Conservation (phyloP, 345 rosid genomes). For the Nephelium lappaceum region DNA sequence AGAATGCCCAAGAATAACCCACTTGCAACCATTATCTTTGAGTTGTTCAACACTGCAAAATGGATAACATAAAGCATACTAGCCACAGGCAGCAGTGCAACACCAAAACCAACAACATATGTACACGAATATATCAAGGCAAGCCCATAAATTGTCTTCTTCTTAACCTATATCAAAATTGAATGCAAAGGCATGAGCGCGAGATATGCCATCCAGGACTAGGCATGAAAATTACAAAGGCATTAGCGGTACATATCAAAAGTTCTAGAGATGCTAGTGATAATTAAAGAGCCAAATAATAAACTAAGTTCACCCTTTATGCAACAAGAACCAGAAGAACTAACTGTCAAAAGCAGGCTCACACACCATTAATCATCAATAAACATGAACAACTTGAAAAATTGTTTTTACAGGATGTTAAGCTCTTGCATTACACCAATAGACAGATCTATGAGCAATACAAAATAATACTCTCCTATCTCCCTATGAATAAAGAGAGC, state of each 20-base stretch:
- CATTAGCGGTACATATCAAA: not conserved
- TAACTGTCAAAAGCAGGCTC: not conserved
- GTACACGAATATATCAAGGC: not conserved
- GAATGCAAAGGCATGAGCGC: no score
- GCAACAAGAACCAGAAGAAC: not conserved
- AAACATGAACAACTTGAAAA: not conserved
- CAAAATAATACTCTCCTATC: no score
- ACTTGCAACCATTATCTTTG: constrained; percentile 89
- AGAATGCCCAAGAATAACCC: constrained; percentile 98
- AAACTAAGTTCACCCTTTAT: not conserved
- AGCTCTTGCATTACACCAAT: no score
- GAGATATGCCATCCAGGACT: not conserved
- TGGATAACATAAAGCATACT: not conserved
- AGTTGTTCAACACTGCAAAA: constrained; percentile 83
- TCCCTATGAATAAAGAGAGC: not conserved
- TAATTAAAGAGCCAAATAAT: not conserved
- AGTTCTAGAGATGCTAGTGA: not conserved
- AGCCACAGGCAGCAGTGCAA: constrained; percentile 2
- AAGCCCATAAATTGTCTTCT: not conserved
- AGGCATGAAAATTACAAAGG: not conserved
- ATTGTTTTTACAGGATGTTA: not conserved
- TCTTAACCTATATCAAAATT: not conserved
- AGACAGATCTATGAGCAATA: no score
- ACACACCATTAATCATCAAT: not conserved
- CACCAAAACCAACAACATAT: not conserved